Evolutionary conservation across 352 stramenopile species (phyloP).

Genomic region (Globisporangium parvum): DNA sequence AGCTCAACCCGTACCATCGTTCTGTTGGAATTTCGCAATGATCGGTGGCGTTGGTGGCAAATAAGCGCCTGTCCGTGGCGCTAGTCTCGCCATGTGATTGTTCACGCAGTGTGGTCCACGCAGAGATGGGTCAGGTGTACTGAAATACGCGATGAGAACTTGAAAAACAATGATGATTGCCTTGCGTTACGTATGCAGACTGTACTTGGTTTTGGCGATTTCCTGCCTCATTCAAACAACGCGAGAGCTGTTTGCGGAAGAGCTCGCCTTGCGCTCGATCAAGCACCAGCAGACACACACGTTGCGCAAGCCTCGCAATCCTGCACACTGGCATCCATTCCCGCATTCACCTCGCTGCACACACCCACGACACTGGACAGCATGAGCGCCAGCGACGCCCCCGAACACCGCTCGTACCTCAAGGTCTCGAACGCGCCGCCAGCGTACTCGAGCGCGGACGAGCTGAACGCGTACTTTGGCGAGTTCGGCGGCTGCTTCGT

Average conservation of each 20-base stretch:
- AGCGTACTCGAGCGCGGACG: conserved; percentile 48
- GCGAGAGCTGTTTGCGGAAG: too few relatives aligned
- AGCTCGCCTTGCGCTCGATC: neutral
- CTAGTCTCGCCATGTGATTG: neutral
- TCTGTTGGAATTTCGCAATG: neutral
- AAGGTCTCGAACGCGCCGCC: conserved; percentile 72
- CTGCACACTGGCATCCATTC: neutral
- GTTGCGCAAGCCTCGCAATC: too few relatives aligned
- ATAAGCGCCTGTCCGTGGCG: neutral
- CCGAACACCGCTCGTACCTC: conserved; percentile 36
- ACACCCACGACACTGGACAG: neutral
- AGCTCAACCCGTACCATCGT: neutral
- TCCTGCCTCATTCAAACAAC: too few relatives aligned
- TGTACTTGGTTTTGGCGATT: too few relatives aligned
- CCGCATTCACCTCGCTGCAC: neutral
- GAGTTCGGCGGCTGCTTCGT: conserved; percentile 97
- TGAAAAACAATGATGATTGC: too few relatives aligned
- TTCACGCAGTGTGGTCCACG: neutral
- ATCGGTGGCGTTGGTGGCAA: neutral
- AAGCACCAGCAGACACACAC: neutral
- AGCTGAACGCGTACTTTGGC: conserved; percentile 86
- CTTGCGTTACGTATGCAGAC: too few relatives aligned
- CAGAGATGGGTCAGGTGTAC: conserved; percentile 1
- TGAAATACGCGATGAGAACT: conserved; percentile 8
- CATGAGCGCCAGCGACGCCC: neutral